Evolutionary conservation across 2,329 filamentous ascomycete species (phyloP), one percentile per base, ranked within the genome.

Genomic region (Hawksworthiomyces lignivorus): DNA sequence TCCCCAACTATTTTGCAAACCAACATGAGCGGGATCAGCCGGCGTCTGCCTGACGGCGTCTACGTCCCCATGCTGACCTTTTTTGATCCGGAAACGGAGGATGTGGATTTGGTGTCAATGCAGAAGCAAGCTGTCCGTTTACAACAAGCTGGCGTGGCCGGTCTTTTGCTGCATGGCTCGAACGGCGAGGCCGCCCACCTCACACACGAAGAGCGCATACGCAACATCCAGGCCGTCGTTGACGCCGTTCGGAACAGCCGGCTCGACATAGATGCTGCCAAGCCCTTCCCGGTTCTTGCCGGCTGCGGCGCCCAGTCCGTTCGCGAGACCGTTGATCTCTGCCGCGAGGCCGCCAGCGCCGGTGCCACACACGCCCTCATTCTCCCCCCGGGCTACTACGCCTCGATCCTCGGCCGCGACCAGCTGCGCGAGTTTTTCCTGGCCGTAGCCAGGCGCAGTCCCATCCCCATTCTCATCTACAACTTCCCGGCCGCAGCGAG

Each of bases 181-280:
- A 87, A 86, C 55, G 83, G 82, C 53, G 83, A 87, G 62, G 82
- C 82, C 0, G 80, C 82, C 3, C 81, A 86, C 54, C 68, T 86
- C 9, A 73, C 75, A 39, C 75, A 74, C 48, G 68, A 72, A n/a
- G 82, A 87, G 59, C 72, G 82, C 36, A 71, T 73, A 39, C 62
- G 70, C 40, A 68, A 86, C 48, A 83, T 76, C n/a, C 64, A 63
- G 41, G 68, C 73, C 18, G 83, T 79, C 4, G 73, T 79, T 15
- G 66, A 70, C 46, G 77, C 77, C 17, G 65, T 85, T 7, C 70
- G 80, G 52, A 64, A 69, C 15, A 28, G 36, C 31, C 36, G 41
- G 5, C 14, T 33, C 14, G 37, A 40, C 18, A 74, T 77, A 7
- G 75, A 70, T 52, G 32, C 28, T 0, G 41, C 44, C 17, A 30